A percentile compares a stretch with the other conserved stretches of the same genome.
These are phyloP conservation scores for Ailanthus altissimus DNA, from an alignment of 345 rosid genomes.

Conservation along the genomic window DNA sequence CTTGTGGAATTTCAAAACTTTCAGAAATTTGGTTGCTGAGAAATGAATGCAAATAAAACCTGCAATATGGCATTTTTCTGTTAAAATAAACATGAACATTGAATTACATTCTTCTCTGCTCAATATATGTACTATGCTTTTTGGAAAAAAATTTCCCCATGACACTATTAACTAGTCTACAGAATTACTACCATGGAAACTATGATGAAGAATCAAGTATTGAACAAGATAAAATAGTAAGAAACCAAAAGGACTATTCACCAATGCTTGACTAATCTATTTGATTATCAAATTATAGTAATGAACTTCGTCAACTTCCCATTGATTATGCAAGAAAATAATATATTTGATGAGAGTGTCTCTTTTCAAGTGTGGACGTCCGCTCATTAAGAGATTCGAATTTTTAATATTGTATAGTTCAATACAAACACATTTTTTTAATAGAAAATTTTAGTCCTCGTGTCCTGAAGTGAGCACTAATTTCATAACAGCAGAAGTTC, in stretches of 20 bases:
- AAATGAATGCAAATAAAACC: background rate
- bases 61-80: background rate
- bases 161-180: background rate
- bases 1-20: background rate
- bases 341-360: no score
- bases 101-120: no score
- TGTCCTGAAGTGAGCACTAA: no score
- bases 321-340: no score
- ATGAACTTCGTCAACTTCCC: no score
- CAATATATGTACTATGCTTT: no score
- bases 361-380: background rate
- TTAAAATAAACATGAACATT: background rate
- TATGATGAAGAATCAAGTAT: background rate
- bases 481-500: no score
- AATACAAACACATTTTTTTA: no score
- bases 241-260: background rate
- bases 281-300: background rate
- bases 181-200: background rate
- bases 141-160: no score
- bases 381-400: background rate
- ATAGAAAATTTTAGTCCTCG: no score
- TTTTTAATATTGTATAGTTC: background rate
- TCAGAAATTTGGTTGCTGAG: background rate
- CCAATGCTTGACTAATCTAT: background rate
- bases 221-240: background rate